Base-by-base conservation (phyloP, 306 rosid genomes). In the Pyrus bretschneideri region DNA sequence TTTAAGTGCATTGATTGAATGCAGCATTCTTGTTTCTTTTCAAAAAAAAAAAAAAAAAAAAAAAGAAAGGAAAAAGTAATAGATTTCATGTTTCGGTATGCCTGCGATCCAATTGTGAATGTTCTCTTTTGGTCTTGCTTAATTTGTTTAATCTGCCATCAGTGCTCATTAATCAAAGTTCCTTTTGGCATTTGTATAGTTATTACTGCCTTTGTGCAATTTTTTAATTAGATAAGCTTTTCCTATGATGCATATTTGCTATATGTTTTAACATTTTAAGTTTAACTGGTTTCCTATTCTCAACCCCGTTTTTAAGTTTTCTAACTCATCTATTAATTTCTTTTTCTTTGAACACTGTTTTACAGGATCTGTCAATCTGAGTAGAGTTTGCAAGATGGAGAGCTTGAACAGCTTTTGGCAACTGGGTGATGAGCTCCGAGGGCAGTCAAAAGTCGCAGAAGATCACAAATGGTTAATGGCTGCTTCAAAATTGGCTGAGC, bases 401-500 rank as follows among this genome's bases (percentile, higher is more conserved):
- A 90, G 66, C 86, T 79, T 90, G 84, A 77, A 82, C 69, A 92
- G 97, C 91, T 96, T 89, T 80, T 96, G 98, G 98, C 99, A 96
- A 72, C 80, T 96, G 83, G 98, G 98, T 8, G 98, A 92, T 42
- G 97, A 96, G 82, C 99, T 96, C 69, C 98, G 99, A 6, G 99
- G 98, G 69, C 99, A 92, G 84, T 83, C 93, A 1, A 96, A 92
- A 86, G 87, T 83, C 33, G 88, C 98, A 4, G 99, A 96, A 84
- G 99, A 96, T 88, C 90, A 96, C 82, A 90, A 91, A 79, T 96
- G 99, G 99, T 78, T 84, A 9, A 78, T 93, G 91, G 99, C 81
- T 67, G 97, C 98, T 76, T 96, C 98, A 4, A 96, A 89, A 78
- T 87, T 96, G 86, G 98, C 98, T 73, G 99, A 92, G 83, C 99